Base-by-base conservation (phyloP, 108 stramenopile species). In the Asterionellopsis glacialis region DNA sequence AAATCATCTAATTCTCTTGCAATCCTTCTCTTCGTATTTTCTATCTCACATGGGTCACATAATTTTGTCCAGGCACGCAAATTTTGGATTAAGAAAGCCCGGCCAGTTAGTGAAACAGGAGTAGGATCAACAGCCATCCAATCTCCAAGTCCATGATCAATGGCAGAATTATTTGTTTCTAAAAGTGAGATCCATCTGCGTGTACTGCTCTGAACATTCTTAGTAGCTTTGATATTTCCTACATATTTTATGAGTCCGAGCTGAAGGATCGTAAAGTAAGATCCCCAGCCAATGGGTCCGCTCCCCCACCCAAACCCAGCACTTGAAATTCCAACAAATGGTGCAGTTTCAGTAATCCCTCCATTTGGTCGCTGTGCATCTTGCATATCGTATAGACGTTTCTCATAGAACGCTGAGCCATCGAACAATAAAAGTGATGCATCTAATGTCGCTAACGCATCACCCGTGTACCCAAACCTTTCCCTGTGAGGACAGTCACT, bases 401-500 rank as follows among this genome's bases (percentile, higher is more conserved):
- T 81, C 0, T 73, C 63, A 45, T 81, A 81, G 41, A 81, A 81
- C 0, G 80, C 75, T 45, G 67, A 58, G 49, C 73, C 50, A 26
- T 81, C 80, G 52, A 63, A 81, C 45, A 77, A 38, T 19, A 69
- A 61, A 26, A 82, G 43, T 43, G 63, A 64, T 23, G 73, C 69
- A 0, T 65, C 70, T 22, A 70, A 70, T 44, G 70, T 65, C 7
- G 74, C 76, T 50, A 78, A 41, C 1, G 71, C 67, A 41, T 78
- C 81, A 6, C 77, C 81, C 25, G 74, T 70, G 52, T 82, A 82
- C 42, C 71, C 70, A 50, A 78, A 72, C 25, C 78, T 75, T 68
- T 82, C 81, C 55, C 81, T 61, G 53, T 82, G 81, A 1, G 81
- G 81, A 57, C 81, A 82, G 45, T 82, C 81, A 15, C 62, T 64